Evolutionary conservation across 2,329 filamentous ascomycete species (phyloP), one percentile per base, ranked within the genome.

Genomic region (Colletotrichum agaves): DNA sequence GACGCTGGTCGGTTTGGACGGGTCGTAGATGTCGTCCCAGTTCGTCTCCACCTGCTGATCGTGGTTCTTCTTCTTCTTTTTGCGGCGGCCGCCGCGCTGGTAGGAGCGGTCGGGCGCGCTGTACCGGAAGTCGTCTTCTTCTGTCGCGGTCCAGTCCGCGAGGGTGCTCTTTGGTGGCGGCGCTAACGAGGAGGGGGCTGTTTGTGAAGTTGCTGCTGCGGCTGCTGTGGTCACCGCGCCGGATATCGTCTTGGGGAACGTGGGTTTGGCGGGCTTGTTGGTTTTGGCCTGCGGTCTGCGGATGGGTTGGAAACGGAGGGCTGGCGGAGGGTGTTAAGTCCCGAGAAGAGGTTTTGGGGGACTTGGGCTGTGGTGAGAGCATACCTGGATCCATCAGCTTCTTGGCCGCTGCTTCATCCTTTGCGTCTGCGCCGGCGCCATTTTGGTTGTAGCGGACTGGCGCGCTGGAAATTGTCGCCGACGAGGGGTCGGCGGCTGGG

Each of bases 1-100:
- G 56, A 95, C 92, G 72, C 90, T 94, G 44, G 93, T 97, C 8
- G 94, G 94, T 43, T 92, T 84, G 11, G 91, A 84, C 1, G 93
- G 93, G 74, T 97, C 94, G 77, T 97, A 98, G 23, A 96, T 87
- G 76, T 97, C 93, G 76, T 97, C 92, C 94, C 94, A 98, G 75
- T 97, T 90, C n/a, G 87, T 89, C 76, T 88, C 86, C 58, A 85
- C 80, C 5, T 80, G 78, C 33, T 85, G 78, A 52, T 84, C 82
- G 5, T 88, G 85, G 68, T 88, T 86, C 73, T 88, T 87, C 78
- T 90, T 91, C 84, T 92, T 92, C 79, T 91, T 90, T 76, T 90
- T 91, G 79, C 92, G 93, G 67, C 93, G 89, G 46, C 93, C 92
- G 63, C 93, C 93, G 56, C 93, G 89, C 75, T 92, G 88, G 63